Conservation (phyloP, 805 yeast species). For the Clavispora asparagi region DNA sequence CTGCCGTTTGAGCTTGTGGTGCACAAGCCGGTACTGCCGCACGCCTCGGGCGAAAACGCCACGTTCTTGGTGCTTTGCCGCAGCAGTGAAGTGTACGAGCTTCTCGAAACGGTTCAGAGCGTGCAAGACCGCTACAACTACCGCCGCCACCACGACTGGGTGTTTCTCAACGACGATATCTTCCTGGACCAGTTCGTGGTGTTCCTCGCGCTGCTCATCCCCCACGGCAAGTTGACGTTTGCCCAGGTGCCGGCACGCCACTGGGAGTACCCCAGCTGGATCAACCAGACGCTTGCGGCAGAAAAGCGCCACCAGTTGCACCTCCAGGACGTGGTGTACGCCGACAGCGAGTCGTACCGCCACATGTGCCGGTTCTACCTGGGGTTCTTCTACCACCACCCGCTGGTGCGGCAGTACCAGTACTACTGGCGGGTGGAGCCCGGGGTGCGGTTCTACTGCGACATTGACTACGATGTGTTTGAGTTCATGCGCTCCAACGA, state of each 20-base stretch:
- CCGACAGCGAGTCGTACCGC: slow-evolving; percentile 55
- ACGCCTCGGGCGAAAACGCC: slow-evolving; percentile 45
- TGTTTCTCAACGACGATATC: slow-evolving; percentile 65
- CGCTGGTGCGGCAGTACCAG: slow-evolving; percentile 51
- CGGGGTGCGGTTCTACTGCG: slow-evolving; percentile 56
- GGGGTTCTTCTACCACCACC: slow-evolving; percentile 55
- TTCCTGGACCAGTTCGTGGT: slow-evolving; percentile 54
- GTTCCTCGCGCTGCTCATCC: slow-evolving; percentile 43
- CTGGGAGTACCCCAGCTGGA: slow-evolving; percentile 68
- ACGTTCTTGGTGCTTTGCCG: slow-evolving; percentile 67
- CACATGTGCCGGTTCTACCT: slow-evolving; percentile 56
- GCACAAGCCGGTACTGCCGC: neutral
- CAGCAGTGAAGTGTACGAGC: slow-evolving; percentile 54
- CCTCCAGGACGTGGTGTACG: slow-evolving; percentile 44
- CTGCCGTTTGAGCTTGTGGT: neutral
- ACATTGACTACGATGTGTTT: slow-evolving; percentile 60
- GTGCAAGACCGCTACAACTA: slow-evolving; percentile 65
- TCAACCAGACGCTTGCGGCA: slow-evolving; percentile 42
- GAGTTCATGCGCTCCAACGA: slow-evolving; percentile 48
- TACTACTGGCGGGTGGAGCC: slow-evolving; percentile 81
- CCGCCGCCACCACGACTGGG: slow-evolving; percentile 69
- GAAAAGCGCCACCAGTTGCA: slow-evolving; percentile 15
- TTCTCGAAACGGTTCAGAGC: slow-evolving; percentile 55
- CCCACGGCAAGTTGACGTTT: slow-evolving; percentile 53
- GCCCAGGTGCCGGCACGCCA: slow-evolving; percentile 58